These are phyloP conservation scores for Phaffia australis DNA, from an alignment of 768 basidiomycete genomes.

Conservation along the genomic window DNA sequence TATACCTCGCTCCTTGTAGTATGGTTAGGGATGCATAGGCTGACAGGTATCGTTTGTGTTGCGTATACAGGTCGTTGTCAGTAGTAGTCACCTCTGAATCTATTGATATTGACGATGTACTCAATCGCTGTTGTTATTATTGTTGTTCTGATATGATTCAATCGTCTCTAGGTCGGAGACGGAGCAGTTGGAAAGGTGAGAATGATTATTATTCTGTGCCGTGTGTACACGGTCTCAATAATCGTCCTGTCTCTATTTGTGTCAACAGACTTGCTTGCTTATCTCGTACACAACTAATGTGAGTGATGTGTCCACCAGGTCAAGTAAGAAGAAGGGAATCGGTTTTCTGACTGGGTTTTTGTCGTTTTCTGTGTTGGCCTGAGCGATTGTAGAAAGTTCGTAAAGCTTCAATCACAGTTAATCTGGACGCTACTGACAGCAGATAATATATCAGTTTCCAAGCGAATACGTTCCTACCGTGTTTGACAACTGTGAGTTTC, in stretches of 20 bases:
- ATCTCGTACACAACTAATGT: slow-evolving; percentile 53
- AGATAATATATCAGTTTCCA: slow-evolving; percentile 56
- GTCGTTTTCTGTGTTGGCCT: not conserved
- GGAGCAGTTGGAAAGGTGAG: slow-evolving; percentile 96
- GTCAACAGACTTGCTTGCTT: slow-evolving; percentile 72
- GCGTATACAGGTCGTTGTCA: slow-evolving; percentile 17
- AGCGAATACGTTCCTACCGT: slow-evolving; percentile 52
- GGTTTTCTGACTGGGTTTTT: not conserved
- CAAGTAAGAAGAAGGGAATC: too few species aligned
- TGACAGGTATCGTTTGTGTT: slow-evolving; percentile 8
- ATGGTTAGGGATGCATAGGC: not conserved
- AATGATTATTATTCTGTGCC: not conserved
- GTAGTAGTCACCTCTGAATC: not conserved
- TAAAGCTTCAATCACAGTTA: not conserved
- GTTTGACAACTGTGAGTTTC: slow-evolving; percentile 36
- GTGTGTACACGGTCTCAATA: not conserved
- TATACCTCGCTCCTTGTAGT: not conserved
- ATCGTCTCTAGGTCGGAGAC: slow-evolving; percentile 56
- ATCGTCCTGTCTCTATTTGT: not conserved
- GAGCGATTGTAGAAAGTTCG: slow-evolving; percentile 21
- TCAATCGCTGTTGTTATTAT: not conserved
- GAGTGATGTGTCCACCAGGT: not conserved
- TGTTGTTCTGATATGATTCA: not conserved
- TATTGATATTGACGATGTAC: too few species aligned
- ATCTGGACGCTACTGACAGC: too few species aligned